A percentile compares a stretch with the other conserved stretches of the same genome.
Evolutionary conservation across 768 basidiomycete genomes (phyloP).

Genomic region (Leucocoprinus leucothites): DNA sequence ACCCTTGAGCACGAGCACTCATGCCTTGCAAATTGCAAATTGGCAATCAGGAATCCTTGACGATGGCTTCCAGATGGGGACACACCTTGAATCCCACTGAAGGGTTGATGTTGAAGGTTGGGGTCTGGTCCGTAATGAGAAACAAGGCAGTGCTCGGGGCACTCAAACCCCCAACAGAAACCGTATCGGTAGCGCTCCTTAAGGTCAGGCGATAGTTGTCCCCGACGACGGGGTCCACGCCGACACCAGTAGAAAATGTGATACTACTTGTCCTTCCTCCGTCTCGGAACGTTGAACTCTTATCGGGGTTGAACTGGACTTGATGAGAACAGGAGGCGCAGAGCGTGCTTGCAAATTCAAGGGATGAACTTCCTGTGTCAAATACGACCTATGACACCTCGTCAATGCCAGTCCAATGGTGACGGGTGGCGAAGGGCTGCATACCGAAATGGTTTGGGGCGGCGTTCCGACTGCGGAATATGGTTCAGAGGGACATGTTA

Average conservation of each 20-base stretch:
- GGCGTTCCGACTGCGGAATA: conserved; percentile 46
- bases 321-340: conserved; percentile 45
- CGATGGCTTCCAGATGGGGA: neutral
- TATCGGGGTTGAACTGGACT: conserved; percentile 42
- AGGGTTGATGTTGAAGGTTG: conserved; percentile 52
- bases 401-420: neutral
- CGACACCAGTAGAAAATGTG: conserved; percentile 52
- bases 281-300: conserved; percentile 51
- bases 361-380: conserved; percentile 50
- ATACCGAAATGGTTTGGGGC: conserved; percentile 41
- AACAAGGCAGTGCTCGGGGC: conserved; percentile 38
- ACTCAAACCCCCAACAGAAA: conserved; percentile 43
- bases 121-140: conserved; percentile 52
- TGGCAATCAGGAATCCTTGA: neutral
- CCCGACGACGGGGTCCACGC: conserved; percentile 51
- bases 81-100: conserved; percentile 53
- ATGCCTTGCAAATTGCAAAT: conserved; percentile 33
- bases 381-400: conserved; percentile 43
- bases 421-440: conserved; percentile 9
- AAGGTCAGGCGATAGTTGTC: conserved; percentile 45
- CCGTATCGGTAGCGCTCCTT: conserved; percentile 44
- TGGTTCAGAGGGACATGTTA: neutral
- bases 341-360: conserved; percentile 49
- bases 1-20: conserved; percentile 46
- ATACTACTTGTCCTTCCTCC: conserved; percentile 38